Conservation (phyloP, 2,329 filamentous ascomycete genomes). For the Curvularia eragrostidis region DNA sequence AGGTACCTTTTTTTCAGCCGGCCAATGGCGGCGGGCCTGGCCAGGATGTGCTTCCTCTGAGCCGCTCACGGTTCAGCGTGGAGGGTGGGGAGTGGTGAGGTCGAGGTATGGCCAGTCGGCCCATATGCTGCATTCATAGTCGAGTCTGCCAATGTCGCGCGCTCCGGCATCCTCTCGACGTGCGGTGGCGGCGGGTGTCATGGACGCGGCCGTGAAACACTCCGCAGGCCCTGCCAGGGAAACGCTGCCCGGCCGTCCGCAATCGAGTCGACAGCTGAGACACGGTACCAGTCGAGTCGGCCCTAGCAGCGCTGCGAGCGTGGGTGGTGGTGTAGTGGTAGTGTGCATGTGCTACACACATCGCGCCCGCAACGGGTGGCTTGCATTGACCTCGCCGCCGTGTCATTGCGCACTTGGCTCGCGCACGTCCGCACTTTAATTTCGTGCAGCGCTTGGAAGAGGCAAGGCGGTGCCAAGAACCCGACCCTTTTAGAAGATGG, state of each 20-base stretch:
- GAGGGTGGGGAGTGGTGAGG: neutral
- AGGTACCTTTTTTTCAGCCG: slow-evolving; percentile 31
- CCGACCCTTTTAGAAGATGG: slow-evolving; percentile 1
- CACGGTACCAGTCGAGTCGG: neutral
- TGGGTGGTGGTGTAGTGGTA: neutral
- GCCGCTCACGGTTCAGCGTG: neutral
- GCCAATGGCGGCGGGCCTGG: slow-evolving; percentile 11
- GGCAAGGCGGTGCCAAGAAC: slow-evolving; percentile 3
- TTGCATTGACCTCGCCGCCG: slow-evolving; percentile 13
- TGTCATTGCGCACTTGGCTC: slow-evolving; percentile 3
- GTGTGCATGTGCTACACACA: neutral
- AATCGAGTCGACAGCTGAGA: neutral
- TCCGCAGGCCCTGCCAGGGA: neutral
- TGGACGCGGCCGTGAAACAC: slow-evolving; percentile 11
- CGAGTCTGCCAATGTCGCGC: slow-evolving; percentile 2
- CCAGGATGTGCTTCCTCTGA: slow-evolving; percentile 6
- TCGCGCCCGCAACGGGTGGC: slow-evolving; percentile 23
- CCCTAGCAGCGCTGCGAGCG: neutral
- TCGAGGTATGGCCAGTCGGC: neutral
- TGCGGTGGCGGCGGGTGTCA: neutral
- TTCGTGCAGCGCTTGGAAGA: slow-evolving; percentile 3
- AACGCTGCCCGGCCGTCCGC: neutral
- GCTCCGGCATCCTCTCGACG: slow-evolving; percentile 1
- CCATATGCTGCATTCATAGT: neutral
- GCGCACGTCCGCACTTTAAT: slow-evolving; percentile 19